phyloP scores from a whole-genome alignment of 257 asterid genomes.

The Solanum boliviense region DNA sequence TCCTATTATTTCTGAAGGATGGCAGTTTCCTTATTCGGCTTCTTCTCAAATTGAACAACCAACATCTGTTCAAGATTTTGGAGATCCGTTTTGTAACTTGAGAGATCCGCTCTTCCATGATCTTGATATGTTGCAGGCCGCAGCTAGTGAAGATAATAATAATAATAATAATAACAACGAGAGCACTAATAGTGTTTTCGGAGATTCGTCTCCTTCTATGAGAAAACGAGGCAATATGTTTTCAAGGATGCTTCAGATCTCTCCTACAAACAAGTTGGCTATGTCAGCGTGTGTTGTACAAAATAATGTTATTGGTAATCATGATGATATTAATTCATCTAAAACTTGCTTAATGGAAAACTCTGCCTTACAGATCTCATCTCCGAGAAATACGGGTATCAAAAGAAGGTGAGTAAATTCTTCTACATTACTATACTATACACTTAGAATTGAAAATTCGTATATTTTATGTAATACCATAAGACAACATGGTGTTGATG shows the following conservation, averaged over 20 bases:
- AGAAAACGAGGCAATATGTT: constrained; percentile 38
- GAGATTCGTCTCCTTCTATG: constrained; percentile 9
- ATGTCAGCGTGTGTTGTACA: constrained; percentile 5
- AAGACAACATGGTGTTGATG: background rate
- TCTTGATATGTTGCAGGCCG: background rate
- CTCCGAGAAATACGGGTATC: constrained; percentile 92
- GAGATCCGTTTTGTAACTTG: constrained; percentile 56
- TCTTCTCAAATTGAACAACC: constrained; percentile 12
- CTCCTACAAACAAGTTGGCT: constrained; percentile 36
- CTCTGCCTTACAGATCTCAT: constrained; percentile 65
- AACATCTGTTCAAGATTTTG: constrained; percentile 38
- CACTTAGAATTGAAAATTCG: background rate
- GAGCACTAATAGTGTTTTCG: background rate
- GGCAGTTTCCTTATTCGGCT: constrained; percentile 40
- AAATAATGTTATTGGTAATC: background rate
- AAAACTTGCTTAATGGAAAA: constrained; percentile 39
- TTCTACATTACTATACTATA: background rate
- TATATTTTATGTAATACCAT: constrained; percentile 14
- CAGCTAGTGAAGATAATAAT: background rate
- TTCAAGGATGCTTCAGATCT: constrained; percentile 75
- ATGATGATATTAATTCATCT: constrained; percentile 24
- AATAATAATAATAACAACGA: background rate
- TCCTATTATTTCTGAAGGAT: constrained; percentile 1
- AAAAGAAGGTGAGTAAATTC: constrained; percentile 60
- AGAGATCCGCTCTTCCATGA: constrained; percentile 67